Base-by-base conservation (phyloP, 164 flowering plant genomes). In the Piper betle region DNA sequence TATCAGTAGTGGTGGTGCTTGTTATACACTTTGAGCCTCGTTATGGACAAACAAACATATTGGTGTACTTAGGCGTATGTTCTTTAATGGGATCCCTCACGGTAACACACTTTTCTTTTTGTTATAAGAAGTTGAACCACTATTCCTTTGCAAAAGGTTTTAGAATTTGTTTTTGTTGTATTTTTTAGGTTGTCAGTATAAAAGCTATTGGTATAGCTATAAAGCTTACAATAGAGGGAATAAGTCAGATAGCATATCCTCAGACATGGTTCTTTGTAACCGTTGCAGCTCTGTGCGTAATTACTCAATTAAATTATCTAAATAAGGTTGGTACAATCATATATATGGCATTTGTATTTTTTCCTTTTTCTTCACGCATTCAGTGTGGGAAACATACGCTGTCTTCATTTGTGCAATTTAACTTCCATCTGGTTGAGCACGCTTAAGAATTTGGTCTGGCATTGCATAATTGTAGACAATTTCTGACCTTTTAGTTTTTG, bases 61-160 rank as follows among this genome's bases (percentile, higher is more conserved):
- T 92, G 70, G 80, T 92, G 39, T 92, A 85, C 81, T 74, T 87
- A 77, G 91, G 96, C 58, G 83, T 92, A 52, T 92, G 98, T 77
- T 92, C 98, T 50, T 74, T 89, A 55, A 74, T 83, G 75, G 98
- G 98, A 60, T 82, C 98, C 16, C 71, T 92, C 37, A 85, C 93
- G 78, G 98, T 92, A 83, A 79, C 46, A 20, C 10, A 7, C 12
- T 43, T 43, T 3, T 15, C 50, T 15, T 43, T 43, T 15, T 43
- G 4, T 43, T 43, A 15, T 43, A 8, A 43, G 50, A 43, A 43
- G 50, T 43, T 43, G 50, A 52, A 38, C 13, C 46, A 48, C 62
- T 20, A 25, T 20, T 40, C 33, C 42, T 42, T 20, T 55, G 10
- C n/a, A n/a, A n/a, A n/a, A 58, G 18, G 42, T 33, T 48, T 54